A percentile compares a stretch with the other conserved stretches of the same genome.
Evolutionary conservation across 1,139 yeast genomes (phyloP).

Genomic region (Meyerozyma carpophila): DNA sequence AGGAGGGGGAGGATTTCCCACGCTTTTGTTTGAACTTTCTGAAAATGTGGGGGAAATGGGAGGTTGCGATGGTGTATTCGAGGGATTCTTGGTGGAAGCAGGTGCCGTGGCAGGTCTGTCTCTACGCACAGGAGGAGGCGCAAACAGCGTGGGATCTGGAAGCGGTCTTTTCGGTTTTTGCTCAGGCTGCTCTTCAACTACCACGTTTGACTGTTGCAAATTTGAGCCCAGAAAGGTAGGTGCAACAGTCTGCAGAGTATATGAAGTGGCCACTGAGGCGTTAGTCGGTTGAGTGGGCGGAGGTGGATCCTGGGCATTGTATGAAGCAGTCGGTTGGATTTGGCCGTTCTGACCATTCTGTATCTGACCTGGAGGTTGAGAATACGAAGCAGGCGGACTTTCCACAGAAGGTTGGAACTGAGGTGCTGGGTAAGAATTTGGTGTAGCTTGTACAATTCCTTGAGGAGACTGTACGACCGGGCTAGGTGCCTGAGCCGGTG

Average conservation of each 20-base stretch:
- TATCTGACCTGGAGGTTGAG: too few relatives aligned
- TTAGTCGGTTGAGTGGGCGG: neutral
- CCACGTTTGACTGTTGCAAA: neutral
- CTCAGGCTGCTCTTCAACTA: constrained; percentile 1
- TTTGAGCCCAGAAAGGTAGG: neutral
- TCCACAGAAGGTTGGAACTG: too few relatives aligned
- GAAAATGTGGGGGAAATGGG: too few relatives aligned
- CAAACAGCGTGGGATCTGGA: constrained; percentile 35
- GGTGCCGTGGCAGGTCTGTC: constrained; percentile 2
- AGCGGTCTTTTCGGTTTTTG: constrained; percentile 17
- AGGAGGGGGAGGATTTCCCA: neutral
- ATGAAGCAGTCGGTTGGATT: too few relatives aligned
- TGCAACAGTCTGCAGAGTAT: neutral
- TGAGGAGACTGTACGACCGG: neutral
- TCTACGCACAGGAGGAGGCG: constrained; percentile 39
- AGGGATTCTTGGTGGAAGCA: neutral
- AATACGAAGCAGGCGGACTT: too few relatives aligned
- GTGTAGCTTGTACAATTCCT: neutral
- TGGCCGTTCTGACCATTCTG: too few relatives aligned
- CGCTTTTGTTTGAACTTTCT: too few relatives aligned
- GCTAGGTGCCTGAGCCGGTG: neutral
- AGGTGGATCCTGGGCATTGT: neutral
- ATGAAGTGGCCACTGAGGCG: neutral
- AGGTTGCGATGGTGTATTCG: neutral
- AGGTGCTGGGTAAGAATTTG: too few relatives aligned